These are phyloP conservation scores for Colletotrichum godetiae DNA, from an alignment of 2,329 filamentous ascomycete genomes.

Conservation along the genomic window DNA sequence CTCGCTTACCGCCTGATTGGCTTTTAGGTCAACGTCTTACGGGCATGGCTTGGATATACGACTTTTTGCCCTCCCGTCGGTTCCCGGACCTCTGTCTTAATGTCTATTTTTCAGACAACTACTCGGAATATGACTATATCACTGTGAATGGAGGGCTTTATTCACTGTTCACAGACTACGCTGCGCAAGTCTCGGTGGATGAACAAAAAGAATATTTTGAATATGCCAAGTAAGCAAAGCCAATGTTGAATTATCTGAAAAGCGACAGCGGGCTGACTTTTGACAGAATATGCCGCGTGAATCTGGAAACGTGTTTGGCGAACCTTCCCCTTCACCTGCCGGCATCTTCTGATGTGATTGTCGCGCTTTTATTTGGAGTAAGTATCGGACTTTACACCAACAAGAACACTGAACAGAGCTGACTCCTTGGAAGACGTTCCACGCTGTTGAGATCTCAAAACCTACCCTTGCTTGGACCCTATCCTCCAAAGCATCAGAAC, in stretches of 20 bases:
- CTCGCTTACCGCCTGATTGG: background rate
- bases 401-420: background rate
- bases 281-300: constrained; percentile 39
- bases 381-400: background rate
- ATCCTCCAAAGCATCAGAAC: constrained; percentile 44
- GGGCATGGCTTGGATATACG: constrained; percentile 42
- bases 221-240: constrained; percentile 34
- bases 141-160: constrained; percentile 45
- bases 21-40: constrained; percentile 3
- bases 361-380: constrained; percentile 39
- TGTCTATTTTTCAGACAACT: constrained; percentile 48
- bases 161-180: constrained; percentile 30
- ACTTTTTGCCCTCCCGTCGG: constrained; percentile 43
- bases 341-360: constrained; percentile 41
- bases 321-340: constrained; percentile 47
- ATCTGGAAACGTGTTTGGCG: constrained; percentile 45
- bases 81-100: constrained; percentile 47
- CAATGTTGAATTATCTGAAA: background rate
- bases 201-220: constrained; percentile 40
- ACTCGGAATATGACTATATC: constrained; percentile 47
- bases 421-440: constrained; percentile 39
- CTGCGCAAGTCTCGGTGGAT: constrained; percentile 22
- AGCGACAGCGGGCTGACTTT: background rate
- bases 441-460: constrained; percentile 47
- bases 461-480: constrained; percentile 46